Evolutionary conservation across 192 early-diverging fungal species (phyloP).

Genomic region (Podila horticola): DNA sequence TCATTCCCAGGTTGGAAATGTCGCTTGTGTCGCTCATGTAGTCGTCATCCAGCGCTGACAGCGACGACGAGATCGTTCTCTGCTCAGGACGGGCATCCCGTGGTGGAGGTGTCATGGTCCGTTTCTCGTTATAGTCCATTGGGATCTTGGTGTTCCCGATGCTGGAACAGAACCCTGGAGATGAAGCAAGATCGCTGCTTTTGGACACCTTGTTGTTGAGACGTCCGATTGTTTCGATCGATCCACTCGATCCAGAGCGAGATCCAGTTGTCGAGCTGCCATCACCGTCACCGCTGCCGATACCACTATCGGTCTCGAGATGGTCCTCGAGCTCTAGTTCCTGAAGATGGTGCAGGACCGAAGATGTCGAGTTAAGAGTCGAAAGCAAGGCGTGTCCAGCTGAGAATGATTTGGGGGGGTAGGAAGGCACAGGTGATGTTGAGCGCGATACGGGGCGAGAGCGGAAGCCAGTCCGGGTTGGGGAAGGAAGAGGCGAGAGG

Average conservation of each 20-base stretch:
- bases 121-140: conserved; percentile 41
- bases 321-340: conserved; percentile 11
- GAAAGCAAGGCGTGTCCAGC: conserved; percentile 10
- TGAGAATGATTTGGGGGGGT: conserved; percentile 1
- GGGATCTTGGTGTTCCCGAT: conserved; percentile 8
- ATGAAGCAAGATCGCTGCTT: no score
- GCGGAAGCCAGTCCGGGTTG: conserved; percentile 39
- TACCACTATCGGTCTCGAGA: conserved; percentile 16
- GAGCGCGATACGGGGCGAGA: conserved; percentile 50
- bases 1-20: conserved; percentile 46
- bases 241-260: background rate
- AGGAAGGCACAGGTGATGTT: conserved; percentile 19
- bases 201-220: background rate
- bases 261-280: conserved; percentile 12
- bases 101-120: conserved; percentile 31
- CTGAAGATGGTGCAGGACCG: background rate
- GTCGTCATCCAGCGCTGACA: conserved; percentile 36
- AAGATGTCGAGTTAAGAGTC: background rate
- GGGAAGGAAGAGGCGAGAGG: conserved; percentile 44
- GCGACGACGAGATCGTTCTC: conserved; percentile 11
- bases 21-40: conserved; percentile 52
- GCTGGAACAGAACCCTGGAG: background rate
- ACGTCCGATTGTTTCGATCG: background rate
- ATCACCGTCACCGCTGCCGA: background rate
- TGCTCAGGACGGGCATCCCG: conserved; percentile 8